Base-by-base conservation (phyloP, 768 basidiomycete genomes). In the Boletus pseudopeckii region DNA sequence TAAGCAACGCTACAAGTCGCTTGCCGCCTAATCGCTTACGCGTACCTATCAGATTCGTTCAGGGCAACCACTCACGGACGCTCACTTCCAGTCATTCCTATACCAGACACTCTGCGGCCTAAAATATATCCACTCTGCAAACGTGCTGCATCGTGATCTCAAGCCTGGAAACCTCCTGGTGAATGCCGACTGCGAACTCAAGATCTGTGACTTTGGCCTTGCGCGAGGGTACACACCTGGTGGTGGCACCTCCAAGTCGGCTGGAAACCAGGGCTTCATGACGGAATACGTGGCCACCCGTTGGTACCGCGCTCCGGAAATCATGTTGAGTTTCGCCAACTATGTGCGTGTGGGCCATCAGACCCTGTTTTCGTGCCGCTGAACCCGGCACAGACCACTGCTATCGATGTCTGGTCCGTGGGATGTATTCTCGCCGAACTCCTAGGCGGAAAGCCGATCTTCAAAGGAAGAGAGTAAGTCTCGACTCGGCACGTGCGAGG, bases 221-320 rank as follows among this genome's bases (percentile, higher is more conserved):
- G 96, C 97, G 4, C 78, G 95, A 67, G 94, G 94, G 3, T 96
- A 94, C 71, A 92, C 88, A 20, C 92, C 92, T 5, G 90, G 88
- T 18, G 81, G 86, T 43, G 87, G 88, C 33, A 83, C 81, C 34
- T 86, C 83, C 48, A 84, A 79, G 59, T 79, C 85, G 1, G 84
- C 87, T 20, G 85, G 86, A 36, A 89, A 90, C 64, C 88, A 88
- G 64, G 96, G 96, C 0, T 98, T 98, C 74, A 98, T 98, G 96
- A 98, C 97, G 0, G 97, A 98, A 74, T 98, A 96, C 70, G 90
- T 98, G 32, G 96, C 96, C n/a, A 99, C 96, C 8, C 80, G 96
- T 52, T 98, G 96, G 96, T 99, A 99, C 70, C 80, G 96, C 34
- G 96, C 96, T 20, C 96, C 97, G 0, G 97, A 99, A 75, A 99